These are phyloP conservation scores for Penicillium crystallinum DNA, from an alignment of 495 filamentous ascomycete genomes.

Conservation along the genomic window DNA sequence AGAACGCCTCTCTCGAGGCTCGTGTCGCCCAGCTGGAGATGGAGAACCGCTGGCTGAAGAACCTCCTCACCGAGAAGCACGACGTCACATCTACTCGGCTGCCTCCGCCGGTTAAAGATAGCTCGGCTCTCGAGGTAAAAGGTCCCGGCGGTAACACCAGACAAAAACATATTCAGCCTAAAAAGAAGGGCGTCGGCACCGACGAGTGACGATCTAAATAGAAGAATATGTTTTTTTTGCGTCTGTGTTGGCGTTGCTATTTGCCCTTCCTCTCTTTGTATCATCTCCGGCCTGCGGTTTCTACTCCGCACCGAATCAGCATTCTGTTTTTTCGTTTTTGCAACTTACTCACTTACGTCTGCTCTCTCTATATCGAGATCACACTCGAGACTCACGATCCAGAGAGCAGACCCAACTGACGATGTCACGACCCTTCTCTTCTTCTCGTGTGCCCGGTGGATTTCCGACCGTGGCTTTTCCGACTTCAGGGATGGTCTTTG, in stretches of 20 bases:
- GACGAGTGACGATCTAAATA: constrained; percentile 26
- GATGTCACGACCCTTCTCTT: constrained; percentile 30
- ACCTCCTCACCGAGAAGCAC: constrained; percentile 88
- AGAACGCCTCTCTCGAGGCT: constrained; percentile 71
- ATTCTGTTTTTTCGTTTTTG: neutral
- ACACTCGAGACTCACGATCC: neutral
- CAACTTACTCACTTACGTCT: neutral
- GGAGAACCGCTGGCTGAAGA: constrained; percentile 96
- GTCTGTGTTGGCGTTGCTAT: constrained; percentile 4
- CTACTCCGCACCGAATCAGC: constrained; percentile 6
- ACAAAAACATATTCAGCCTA: constrained; percentile 45
- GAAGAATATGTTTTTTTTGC: constrained; percentile 14
- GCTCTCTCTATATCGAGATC: neutral
- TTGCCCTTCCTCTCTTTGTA: constrained; percentile 9
- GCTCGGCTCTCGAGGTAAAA: constrained; percentile 22
- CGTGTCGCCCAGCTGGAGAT: constrained; percentile 83
- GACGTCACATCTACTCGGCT: constrained; percentile 32
- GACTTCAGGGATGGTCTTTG: constrained; percentile 23
- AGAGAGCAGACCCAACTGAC: constrained; percentile 14
- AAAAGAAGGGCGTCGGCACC: constrained; percentile 47
- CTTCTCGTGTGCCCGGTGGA: constrained; percentile 15
- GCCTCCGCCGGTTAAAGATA: constrained; percentile 28
- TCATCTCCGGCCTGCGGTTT: constrained; percentile 10
- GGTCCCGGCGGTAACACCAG: constrained; percentile 21
- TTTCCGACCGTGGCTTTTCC: constrained; percentile 20